A percentile compares a stretch with the other conserved stretches of the same genome.
phyloP scores from a whole-genome alignment of 2,329 filamentous ascomycete species.

The Nannizziopsis arthrosporioides region DNA sequence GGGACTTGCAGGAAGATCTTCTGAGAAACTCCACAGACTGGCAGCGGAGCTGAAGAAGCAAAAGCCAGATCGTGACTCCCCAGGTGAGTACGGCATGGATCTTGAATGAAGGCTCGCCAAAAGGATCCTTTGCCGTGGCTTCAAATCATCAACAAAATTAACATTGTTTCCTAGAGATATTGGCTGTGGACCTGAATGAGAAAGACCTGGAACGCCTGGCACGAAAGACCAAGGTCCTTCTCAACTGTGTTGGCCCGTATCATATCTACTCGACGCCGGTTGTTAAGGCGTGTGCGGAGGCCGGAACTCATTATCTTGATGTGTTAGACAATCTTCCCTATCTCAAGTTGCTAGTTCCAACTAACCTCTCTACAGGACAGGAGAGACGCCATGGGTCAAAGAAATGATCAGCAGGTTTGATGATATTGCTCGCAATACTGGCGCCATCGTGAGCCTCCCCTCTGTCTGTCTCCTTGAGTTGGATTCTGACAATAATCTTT shows the following conservation, averaged over 20 bases:
- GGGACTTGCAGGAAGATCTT: slow-evolving; percentile 77
- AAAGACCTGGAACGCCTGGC: slow-evolving; percentile 42
- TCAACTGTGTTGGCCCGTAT: slow-evolving; percentile 54
- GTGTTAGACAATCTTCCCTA: slow-evolving; percentile 28
- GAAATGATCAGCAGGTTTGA: slow-evolving; percentile 53
- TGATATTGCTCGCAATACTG: slow-evolving; percentile 46
- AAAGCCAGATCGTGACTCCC: slow-evolving; percentile 57
- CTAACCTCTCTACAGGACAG: slow-evolving; percentile 35
- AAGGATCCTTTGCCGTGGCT: too few relatives aligned
- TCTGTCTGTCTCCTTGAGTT: neutral
- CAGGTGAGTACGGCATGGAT: slow-evolving; percentile 42
- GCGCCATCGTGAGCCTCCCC: slow-evolving; percentile 43
- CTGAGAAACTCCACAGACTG: slow-evolving; percentile 58
- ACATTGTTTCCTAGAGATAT: slow-evolving; percentile 26
- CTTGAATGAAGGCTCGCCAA: too few relatives aligned
- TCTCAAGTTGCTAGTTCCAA: neutral
- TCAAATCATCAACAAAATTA: neutral
- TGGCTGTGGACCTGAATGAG: slow-evolving; percentile 39
- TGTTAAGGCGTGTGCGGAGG: slow-evolving; percentile 51
- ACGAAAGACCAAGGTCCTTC: slow-evolving; percentile 46
- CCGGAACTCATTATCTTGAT: slow-evolving; percentile 57
- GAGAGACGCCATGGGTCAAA: slow-evolving; percentile 53
- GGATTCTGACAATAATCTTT: slow-evolving; percentile 12
- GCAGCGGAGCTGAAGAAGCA: slow-evolving; percentile 53
- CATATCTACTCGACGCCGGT: slow-evolving; percentile 53